Conservation (phyloP, 192 early-diverging fungal genomes). For the Coemansia sp. region DNA sequence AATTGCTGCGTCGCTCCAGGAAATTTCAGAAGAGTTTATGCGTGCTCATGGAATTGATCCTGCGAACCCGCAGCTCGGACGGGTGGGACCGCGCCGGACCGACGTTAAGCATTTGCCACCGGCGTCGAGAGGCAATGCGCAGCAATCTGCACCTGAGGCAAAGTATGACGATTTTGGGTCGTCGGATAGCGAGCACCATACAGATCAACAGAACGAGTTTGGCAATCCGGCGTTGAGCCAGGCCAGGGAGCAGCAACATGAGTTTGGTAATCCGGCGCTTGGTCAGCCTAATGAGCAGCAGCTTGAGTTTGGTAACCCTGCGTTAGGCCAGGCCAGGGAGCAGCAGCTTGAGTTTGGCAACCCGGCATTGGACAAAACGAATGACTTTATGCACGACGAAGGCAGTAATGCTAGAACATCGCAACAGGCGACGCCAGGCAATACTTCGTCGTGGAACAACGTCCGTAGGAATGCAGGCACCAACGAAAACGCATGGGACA, state of each 20-base stretch:
- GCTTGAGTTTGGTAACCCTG: not conserved
- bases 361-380: not conserved
- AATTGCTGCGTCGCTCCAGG: constrained; percentile 31
- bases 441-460: constrained; percentile 24
- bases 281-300: no score
- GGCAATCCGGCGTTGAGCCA: constrained; percentile 10
- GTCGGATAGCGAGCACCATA: constrained; percentile 3
- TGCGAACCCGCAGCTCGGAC: constrained; percentile 18
- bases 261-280: constrained; percentile 6
- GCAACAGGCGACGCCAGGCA: not conserved
- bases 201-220: constrained; percentile 1
- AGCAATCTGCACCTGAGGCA: not conserved
- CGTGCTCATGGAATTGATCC: constrained; percentile 35
- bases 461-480: constrained; percentile 15
- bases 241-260: not conserved
- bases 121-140: constrained; percentile 12
- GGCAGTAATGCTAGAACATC: not conserved
- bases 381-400: not conserved
- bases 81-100: constrained; percentile 2
- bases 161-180: constrained; percentile 2
- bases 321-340: not conserved
- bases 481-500: constrained; percentile 26
- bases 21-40: constrained; percentile 33
- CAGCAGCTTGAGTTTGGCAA: constrained; percentile 19
- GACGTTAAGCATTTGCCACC: constrained; percentile 27